Evolutionary conservation across 352 stramenopile genomes (phyloP), one percentile per base, ranked within the genome.

Genomic region (Globisporangium mamillatum): DNA sequence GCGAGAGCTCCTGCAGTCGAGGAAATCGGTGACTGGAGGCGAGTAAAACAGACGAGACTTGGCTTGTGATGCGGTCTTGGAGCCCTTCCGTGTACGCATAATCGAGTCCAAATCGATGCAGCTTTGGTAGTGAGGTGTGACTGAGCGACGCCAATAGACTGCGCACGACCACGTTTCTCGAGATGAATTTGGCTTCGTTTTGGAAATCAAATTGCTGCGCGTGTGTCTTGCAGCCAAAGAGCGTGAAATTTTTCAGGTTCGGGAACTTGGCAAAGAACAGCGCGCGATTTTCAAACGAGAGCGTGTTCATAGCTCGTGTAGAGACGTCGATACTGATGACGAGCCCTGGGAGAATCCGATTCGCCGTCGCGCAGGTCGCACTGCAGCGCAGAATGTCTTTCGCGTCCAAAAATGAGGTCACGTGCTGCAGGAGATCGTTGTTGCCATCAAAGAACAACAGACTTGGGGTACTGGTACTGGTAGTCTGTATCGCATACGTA

Each of bases 31-130:
- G 71, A 8, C 64, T 72, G 7, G 75, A 67, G 5, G 72, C 72
- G 1, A 66, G 60, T 52, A 86, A 18, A n/a, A 81, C 52, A 4
- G 56, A 36, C 2, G 77, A 79, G 22, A 89, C 68, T 55, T 83
- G 71, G 12, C 62, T 66, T 24, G 81, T 86, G 44, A 87, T 73
- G 27, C 77, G 77, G 63, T 87, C 79, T 57, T 84, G 74, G 3
- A 89, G 68, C 4, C 77, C 78, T 58, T 86, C 77, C 12, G 73
- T 81, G 67, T 79, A 89, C 66, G 75, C 83, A 56, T 76, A 84
- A 36, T 78, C 72, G 29, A 89, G 68, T 0, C 65, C 72, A 5
- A 86, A 72, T 6, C 34, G 59, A 3, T 44, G 38, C 6, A 88
- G 60, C 14, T 79, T 81, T 1, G 69, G 73, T 64, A 86, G 9